Evolutionary conservation across 768 basidiomycete species (phyloP).

Genomic region (Phaeotremella skinneri): DNA sequence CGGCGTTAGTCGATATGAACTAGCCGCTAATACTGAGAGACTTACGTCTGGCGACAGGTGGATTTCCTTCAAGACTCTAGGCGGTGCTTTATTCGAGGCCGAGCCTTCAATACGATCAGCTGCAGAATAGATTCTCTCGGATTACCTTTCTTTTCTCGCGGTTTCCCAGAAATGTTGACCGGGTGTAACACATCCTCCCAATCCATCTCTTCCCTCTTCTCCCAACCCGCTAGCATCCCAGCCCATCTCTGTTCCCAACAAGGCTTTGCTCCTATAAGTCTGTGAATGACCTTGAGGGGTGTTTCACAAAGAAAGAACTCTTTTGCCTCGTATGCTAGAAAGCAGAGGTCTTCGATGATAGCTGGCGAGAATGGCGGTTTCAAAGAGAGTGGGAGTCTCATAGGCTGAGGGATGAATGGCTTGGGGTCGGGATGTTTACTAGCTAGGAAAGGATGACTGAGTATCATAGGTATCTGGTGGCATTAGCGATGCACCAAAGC

Average conservation of each 20-base stretch:
- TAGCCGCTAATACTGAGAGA: neutral
- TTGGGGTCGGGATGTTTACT: conserved; percentile 14
- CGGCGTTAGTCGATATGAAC: neutral
- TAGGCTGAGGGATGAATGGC: conserved; percentile 18
- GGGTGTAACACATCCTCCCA: conserved; percentile 37
- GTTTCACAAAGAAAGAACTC: conserved; percentile 32
- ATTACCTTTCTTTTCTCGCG: no score
- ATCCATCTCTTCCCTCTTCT: conserved; percentile 29
- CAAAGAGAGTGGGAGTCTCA: conserved; percentile 10
- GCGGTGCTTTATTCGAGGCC: neutral
- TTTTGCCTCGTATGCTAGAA: conserved; percentile 24
- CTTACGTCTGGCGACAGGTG: conserved; percentile 27
- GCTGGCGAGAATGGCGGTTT: conserved; percentile 10
- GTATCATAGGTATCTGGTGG: conserved; percentile 39
- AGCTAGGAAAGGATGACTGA: conserved; percentile 39
- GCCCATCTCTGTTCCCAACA: conserved; percentile 43
- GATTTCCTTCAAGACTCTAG: conserved; percentile 27
- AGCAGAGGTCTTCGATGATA: conserved; percentile 29
- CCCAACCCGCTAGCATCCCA: conserved; percentile 32
- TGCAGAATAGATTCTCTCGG: no score
- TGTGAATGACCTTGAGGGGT: conserved; percentile 10
- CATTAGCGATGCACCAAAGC: neutral
- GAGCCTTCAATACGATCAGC: neutral
- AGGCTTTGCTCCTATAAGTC: conserved; percentile 14
- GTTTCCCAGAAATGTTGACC: no score